Evolutionary conservation across 2,329 filamentous ascomycete genomes (phyloP), one percentile per base, ranked within the genome.

Genomic region (Nemania abortiva): DNA sequence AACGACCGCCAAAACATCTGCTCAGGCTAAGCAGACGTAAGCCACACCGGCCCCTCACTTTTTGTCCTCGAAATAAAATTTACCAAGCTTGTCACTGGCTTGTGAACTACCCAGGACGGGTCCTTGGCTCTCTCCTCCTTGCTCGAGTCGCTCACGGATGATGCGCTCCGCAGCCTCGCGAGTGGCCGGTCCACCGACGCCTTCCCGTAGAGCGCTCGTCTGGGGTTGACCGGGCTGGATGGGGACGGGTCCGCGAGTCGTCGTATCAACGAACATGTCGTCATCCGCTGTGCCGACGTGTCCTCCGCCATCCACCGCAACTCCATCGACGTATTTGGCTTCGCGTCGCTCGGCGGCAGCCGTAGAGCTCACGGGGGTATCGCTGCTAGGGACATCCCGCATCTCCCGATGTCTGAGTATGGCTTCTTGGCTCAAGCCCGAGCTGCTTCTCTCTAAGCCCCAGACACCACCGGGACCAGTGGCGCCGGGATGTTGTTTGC

Each of bases 251-350:
- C 88, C 86, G 24, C 86, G 82, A 59, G 86, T 86, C 1, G 90
- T 91, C 2, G 89, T 92, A 78, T 92, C 90, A 27, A 92, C 84
- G 70, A 90, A 89, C 10, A 81, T 78, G 60, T 86, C 84, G 69
- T 89, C 86, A 49, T 85, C 83, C 1, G 74, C 59, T 3, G 73
- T 75, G 7, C 77, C 74, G 5, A 84, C 79, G 29, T 76, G 76
- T 42, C 78, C 78, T 3, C 84, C 78, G 42, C 87, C 85, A 74
- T 91, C 90, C 2, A 82, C 79, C 0, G 89, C 87, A 49, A 92
- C 85, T 1, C 90, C 90, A 76, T 93, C 90, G 65, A 92, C 82
- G 85, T 91, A 89, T 60, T 87, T 86, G 20, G 89, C 89, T 75
- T 92, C 89, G 2, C 85, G 80, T 55, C 85, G 81, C 77, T 90